Evolutionary conservation across 306 rosid genomes (phyloP).

Genomic region (Ziziphus jujuba): DNA sequence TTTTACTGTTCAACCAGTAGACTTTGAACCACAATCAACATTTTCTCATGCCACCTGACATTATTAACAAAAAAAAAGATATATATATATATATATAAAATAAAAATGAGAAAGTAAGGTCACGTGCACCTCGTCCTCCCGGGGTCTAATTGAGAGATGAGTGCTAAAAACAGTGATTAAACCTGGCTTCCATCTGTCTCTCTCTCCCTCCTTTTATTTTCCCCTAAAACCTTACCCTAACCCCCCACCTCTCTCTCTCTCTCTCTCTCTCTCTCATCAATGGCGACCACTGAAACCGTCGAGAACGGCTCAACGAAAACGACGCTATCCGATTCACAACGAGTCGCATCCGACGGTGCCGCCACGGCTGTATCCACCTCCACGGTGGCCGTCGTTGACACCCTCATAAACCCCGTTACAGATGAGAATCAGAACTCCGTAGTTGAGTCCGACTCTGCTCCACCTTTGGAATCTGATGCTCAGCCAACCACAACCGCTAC

Average conservation of each 20-base stretch:
- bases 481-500: slow-evolving; percentile 4
- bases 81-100: too few relatives aligned
- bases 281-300: slow-evolving; percentile 48
- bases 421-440: slow-evolving; percentile 24
- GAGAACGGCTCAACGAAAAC: slow-evolving; percentile 43
- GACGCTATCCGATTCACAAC: slow-evolving; percentile 16
- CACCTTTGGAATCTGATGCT: slow-evolving; percentile 19
- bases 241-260: slow-evolving; percentile 13
- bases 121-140: too few relatives aligned
- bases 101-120: too few relatives aligned
- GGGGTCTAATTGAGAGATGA: too few relatives aligned
- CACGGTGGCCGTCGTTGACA: background rate
- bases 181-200: slow-evolving; percentile 6
- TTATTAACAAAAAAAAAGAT: too few relatives aligned
- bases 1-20: too few relatives aligned
- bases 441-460: slow-evolving; percentile 16
- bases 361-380: background rate
- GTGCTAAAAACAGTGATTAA: background rate
- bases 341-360: background rate
- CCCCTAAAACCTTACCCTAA: slow-evolving; percentile 20
- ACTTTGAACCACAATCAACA: too few relatives aligned
- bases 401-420: slow-evolving; percentile 2
- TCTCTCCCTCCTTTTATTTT: background rate
- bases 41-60: too few relatives aligned
- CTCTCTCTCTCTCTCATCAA: slow-evolving; percentile 1